These are phyloP conservation scores for Cronartium ribicola DNA, from an alignment of 1,284 basidiomycete species.

Conservation along the genomic window DNA sequence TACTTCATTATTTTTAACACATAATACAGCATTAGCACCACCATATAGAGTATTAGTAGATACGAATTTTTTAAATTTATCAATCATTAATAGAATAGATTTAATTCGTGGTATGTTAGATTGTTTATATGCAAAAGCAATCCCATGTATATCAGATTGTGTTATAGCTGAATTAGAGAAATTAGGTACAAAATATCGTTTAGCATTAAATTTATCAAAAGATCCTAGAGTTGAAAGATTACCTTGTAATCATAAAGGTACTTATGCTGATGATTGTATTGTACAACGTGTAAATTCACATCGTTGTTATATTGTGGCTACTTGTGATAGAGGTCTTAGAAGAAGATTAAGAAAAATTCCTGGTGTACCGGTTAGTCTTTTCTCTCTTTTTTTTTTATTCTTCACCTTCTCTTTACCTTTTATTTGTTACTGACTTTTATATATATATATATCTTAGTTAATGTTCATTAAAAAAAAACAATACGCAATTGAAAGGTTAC, in stretches of 20 bases:
- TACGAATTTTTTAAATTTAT: slow-evolving; percentile 99
- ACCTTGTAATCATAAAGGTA: slow-evolving; percentile 84
- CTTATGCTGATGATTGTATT: slow-evolving; percentile 97
- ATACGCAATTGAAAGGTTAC: slow-evolving; percentile 87
- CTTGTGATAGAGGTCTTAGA: slow-evolving; percentile 91
- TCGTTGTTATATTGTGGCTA: slow-evolving; percentile 96
- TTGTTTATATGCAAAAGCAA: slow-evolving; percentile 97
- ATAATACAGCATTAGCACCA: slow-evolving; percentile 92
- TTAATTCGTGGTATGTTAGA: slow-evolving; percentile 99
- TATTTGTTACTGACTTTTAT: not conserved
- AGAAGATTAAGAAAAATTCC: slow-evolving; percentile 87
- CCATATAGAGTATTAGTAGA: slow-evolving; percentile 97
- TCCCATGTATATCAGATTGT: slow-evolving; percentile 97
- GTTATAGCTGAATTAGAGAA: slow-evolving; percentile 98
- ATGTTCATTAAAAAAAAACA: slow-evolving; percentile 90
- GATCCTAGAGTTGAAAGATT: slow-evolving; percentile 95
- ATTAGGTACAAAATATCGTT: slow-evolving; percentile 88
- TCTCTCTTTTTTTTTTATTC: not conserved
- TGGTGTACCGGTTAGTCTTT: slow-evolving; percentile 64
- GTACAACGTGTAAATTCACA: slow-evolving; percentile 90
- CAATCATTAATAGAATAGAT: slow-evolving; percentile 95
- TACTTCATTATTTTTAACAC: slow-evolving; percentile 87
- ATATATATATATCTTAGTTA: slow-evolving; percentile 52
- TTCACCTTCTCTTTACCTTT: not conserved
- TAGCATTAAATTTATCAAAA: slow-evolving; percentile 91